These are phyloP conservation scores for Akanthomyces muscarius DNA, from an alignment of 2,329 filamentous ascomycete species.

Conservation along the genomic window DNA sequence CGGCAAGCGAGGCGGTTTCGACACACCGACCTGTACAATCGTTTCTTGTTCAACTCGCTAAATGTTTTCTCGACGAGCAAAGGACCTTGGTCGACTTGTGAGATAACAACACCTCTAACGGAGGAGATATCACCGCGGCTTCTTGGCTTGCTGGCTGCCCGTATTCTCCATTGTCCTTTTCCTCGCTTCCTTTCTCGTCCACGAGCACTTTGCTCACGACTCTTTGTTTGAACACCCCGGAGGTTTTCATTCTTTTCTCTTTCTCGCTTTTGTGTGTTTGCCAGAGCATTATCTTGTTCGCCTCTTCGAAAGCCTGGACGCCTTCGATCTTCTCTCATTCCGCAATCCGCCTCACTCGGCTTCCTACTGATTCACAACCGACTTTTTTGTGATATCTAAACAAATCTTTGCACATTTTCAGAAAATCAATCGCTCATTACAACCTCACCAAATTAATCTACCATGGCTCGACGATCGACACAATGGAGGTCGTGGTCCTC, in stretches of 20 bases:
- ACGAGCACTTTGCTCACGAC: conserved; percentile 1
- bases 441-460: conserved; percentile 15
- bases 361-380: not conserved
- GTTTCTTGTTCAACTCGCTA: not conserved
- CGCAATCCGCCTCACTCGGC: not conserved
- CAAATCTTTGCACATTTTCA: not conserved
- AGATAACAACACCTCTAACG: not conserved
- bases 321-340: conserved; percentile 16
- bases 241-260: conserved; percentile 12
- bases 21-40: conserved; percentile 9
- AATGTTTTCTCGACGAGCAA: conserved; percentile 13
- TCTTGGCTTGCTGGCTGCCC: conserved; percentile 9
- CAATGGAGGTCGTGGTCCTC: conserved; percentile 31
- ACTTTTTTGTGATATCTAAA: not conserved
- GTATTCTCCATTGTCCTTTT: conserved; percentile 6
- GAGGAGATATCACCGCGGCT: not conserved
- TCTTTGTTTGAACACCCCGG: conserved; percentile 16
- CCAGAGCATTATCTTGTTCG: not conserved
- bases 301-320: conserved; percentile 12
- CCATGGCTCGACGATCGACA: conserved; percentile 32
- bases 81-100: not conserved
- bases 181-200: conserved; percentile 11
- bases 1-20: conserved; percentile 3
- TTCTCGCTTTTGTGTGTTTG: conserved; percentile 19
- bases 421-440: not conserved